These are phyloP conservation scores for Lagenidium sp. DNA, from an alignment of 352 stramenopile genomes.

Conservation along the genomic window DNA sequence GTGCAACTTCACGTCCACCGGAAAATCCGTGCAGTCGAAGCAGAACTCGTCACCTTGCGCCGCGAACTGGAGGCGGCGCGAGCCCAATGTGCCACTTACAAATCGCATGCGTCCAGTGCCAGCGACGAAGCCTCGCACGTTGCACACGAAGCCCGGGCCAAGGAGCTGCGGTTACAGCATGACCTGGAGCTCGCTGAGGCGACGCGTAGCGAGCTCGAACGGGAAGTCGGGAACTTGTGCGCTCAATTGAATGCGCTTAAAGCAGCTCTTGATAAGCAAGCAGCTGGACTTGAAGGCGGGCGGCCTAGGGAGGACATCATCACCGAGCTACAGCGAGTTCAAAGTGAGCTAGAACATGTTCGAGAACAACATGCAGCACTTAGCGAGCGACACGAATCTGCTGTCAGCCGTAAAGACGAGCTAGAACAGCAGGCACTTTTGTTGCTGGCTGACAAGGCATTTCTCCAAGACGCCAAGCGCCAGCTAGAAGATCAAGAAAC, in stretches of 20 bases:
- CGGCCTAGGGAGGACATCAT: conserved; percentile 10
- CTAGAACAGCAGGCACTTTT: conserved; percentile 32
- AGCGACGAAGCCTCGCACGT: conserved; percentile 26
- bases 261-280: conserved; percentile 23
- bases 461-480: conserved; percentile 39
- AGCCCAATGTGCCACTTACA: conserved; percentile 17
- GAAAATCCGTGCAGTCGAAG: conserved; percentile 27
- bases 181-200: conserved; percentile 44
- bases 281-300: too few species aligned
- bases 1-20: conserved; percentile 47
- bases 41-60: conserved; percentile 23
- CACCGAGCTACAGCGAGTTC: conserved; percentile 25
- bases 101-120: conserved; percentile 17
- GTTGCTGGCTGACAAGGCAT: conserved; percentile 51
- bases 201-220: conserved; percentile 39
- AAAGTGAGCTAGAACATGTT: conserved; percentile 14
- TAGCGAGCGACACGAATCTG: conserved; percentile 12
- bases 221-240: conserved; percentile 34
- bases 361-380: background rate
- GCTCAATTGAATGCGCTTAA: conserved; percentile 34
- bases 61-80: conserved; percentile 26
- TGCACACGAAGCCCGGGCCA: conserved; percentile 18
- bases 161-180: conserved; percentile 26
- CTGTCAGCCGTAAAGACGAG: conserved; percentile 5
- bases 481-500: conserved; percentile 44